Base-by-base conservation (phyloP, 805 yeast genomes). In the Blastobotrys mokoenaii region DNA sequence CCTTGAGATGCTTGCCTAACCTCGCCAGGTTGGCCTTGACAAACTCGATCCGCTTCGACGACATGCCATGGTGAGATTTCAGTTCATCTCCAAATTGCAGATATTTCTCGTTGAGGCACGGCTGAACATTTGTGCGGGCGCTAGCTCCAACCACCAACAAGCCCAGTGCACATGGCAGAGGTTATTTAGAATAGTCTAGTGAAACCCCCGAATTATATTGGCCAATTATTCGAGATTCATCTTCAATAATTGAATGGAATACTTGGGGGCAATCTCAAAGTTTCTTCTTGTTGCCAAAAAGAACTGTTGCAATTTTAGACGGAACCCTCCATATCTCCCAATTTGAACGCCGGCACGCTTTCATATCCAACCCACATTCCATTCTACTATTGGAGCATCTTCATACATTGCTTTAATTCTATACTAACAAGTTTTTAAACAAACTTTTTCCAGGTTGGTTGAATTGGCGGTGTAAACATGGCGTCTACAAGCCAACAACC, bases 401-500 rank as follows among this genome's bases (percentile, higher is more conserved):
- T 35, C 22, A 10, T 38, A 11, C 12, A 10, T 5, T 10, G 29
- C 25, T 38, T 25, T 10, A 32, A 22, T n/a, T 10, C 16, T 5
- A 38, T 38, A 36, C 16, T 11, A 16, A 20, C n/a, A 18, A 36
- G 10, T n/a, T 6, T 6, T 5, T 11, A 36, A 27, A 17, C 8
- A 9, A 8, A 11, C 16, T 2, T 17, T n/a, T 18, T 14, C 14
- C 17, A 38, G 17, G 15, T 15, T 16, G 9, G 40, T 12, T 17
- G 27, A 20, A 14, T 7, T 10, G n/a, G 15, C 33, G 16, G n/a
- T 12, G 9, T 11, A 39, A 29, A 12, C 15, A 40, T 17, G 18
- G 27, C 27, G 43, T 20, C 37, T 12, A 17, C 43, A 9, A 38
- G 30, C 11, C 30, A 22, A 27, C 38, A 15, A 18, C 42, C 42